phyloP scores from a whole-genome alignment of 768 basidiomycete species.

The Podaxis pistillaris region DNA sequence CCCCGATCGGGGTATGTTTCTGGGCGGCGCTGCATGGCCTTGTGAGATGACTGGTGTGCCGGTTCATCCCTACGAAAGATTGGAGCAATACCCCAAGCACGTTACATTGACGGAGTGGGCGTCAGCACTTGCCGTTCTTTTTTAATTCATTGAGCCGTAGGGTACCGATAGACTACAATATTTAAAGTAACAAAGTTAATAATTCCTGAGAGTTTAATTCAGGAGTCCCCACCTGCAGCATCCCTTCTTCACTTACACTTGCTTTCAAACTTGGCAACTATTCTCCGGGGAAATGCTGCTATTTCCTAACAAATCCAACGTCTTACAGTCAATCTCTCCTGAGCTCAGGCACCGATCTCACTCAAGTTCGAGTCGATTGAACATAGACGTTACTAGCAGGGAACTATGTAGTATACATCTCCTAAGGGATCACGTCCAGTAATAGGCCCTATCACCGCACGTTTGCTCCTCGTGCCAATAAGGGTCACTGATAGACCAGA shows the following conservation, averaged over 20 bases:
- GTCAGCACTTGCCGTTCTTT: not conserved
- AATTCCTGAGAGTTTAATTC: too few relatives aligned
- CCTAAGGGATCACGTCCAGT: not conserved
- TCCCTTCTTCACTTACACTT: too few relatives aligned
- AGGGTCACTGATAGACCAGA: not conserved
- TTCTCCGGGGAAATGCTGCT: too few relatives aligned
- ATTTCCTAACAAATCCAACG: too few relatives aligned
- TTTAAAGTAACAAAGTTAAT: too few relatives aligned
- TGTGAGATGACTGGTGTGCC: conserved; percentile 17
- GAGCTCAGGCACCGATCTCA: too few relatives aligned
- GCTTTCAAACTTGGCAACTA: too few relatives aligned
- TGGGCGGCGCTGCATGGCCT: conserved; percentile 53
- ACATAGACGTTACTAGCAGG: not conserved
- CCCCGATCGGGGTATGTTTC: conserved; percentile 66
- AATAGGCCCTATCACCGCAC: not conserved
- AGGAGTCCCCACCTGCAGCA: too few relatives aligned
- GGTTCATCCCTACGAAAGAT: not conserved
- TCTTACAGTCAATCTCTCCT: too few relatives aligned
- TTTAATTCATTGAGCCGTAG: too few relatives aligned
- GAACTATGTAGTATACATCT: not conserved
- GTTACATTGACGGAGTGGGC: not conserved
- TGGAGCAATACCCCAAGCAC: not conserved
- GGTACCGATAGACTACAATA: too few relatives aligned
- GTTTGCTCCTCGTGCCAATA: not conserved
- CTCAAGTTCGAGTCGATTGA: not conserved